Conservation (phyloP, 2,329 filamentous ascomycete genomes). For the Raffaelea arxii region DNA sequence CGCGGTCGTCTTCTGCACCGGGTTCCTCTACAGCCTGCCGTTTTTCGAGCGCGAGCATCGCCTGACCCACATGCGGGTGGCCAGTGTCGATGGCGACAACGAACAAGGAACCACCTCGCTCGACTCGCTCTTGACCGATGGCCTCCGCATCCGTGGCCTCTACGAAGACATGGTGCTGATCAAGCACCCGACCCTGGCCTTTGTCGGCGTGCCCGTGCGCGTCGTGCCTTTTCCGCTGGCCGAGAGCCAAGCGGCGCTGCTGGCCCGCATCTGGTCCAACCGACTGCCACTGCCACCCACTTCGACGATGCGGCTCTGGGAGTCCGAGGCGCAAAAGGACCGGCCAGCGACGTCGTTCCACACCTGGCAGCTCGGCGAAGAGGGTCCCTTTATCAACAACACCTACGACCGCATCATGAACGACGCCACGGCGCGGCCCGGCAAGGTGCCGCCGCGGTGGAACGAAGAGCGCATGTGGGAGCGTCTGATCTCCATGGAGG, state of each 20-base stretch:
- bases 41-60: constrained; percentile 41
- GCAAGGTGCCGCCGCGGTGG: constrained; percentile 66
- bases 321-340: constrained; percentile 44
- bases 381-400: constrained; percentile 61
- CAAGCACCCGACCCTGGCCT: constrained; percentile 65
- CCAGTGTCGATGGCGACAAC: neutral
- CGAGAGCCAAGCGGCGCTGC: constrained; percentile 68
- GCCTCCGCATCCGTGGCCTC: constrained; percentile 58
- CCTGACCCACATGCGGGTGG: neutral
- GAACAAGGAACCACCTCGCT: constrained; percentile 15
- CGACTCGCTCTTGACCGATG: constrained; percentile 47
- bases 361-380: constrained; percentile 42
- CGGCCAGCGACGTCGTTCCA: constrained; percentile 32
- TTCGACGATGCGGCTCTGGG: constrained; percentile 62
- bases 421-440: constrained; percentile 31
- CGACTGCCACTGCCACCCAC: constrained; percentile 52
- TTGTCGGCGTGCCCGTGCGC: constrained; percentile 66
- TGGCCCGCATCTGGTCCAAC: constrained; percentile 70
- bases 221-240: constrained; percentile 81
- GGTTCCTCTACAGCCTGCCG: constrained; percentile 77
- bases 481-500: constrained; percentile 55
- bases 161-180: constrained; percentile 76
- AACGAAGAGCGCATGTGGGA: constrained; percentile 62
- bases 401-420: constrained; percentile 50
- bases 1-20: constrained; percentile 75